Evolutionary conservation across 116 monocot species (phyloP), one percentile per base, ranked within the genome.

Genomic region (Posidonia oceanica): DNA sequence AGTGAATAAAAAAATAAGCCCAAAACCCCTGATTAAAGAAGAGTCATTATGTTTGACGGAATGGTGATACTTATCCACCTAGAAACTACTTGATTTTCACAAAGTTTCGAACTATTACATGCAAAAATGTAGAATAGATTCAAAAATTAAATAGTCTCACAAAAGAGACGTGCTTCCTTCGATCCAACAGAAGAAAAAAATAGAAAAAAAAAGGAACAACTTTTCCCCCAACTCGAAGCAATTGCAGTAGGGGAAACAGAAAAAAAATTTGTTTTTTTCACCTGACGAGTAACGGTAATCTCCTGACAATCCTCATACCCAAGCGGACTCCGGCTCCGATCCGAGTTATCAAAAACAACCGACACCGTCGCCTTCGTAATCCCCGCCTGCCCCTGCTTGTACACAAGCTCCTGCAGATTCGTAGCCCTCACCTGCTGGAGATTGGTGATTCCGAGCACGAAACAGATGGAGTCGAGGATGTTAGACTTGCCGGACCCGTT

Each of bases 381-480:
- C 12, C 96, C 96, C 13, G 96, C 96, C 88, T 96, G 96, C 48
- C 96, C 96, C 79, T 89, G 91, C 80, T 96, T 96, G 79, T 96
- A 96, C 10, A 96, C 91, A 63, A 96, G 84, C 71, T 91, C 96
- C 82, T 96, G 96, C 69, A 96, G 88, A 23, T 83, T 91, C 22
- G 86, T 68, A 38, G 91, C 96, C 5, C 91, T 83, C 60, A 96
- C 96, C 81, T 96, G 88, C 82, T 87, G 88, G 41, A 96, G 91
- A 57, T 96, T 91, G 37, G 91, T 91, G 78, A 96, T 96, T 2
- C 96, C 96, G 15, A 96, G 87, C 39, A 96, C 96, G 83, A 96
- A 96, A 83, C 96, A 96, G 67, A 96, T 96, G 62, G 91, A 88
- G 54, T 96, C 96, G 65, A 96, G 89, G 66, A 96, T 91, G 81